These are phyloP conservation scores for Carex littledalei DNA, from an alignment of 176 grass and related monocot species.

Conservation along the genomic window DNA sequence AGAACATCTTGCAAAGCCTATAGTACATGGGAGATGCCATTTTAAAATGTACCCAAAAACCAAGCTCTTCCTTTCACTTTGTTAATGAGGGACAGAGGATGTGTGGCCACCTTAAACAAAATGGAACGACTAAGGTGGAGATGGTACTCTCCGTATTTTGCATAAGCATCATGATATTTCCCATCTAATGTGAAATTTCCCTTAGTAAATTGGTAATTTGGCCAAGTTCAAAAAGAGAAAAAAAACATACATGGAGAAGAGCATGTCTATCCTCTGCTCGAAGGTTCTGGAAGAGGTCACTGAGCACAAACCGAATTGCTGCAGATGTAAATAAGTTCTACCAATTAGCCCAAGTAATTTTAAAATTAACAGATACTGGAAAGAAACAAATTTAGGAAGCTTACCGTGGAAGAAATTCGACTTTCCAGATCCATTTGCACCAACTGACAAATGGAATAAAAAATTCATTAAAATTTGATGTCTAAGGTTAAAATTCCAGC, in stretches of 20 bases:
- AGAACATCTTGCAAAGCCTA: not conserved
- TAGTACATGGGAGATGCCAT: conserved; percentile 26
- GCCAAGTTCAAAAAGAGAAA: conserved; percentile 21
- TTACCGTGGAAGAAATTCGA: conserved; percentile 99
- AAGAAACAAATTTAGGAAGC: conserved; percentile 11
- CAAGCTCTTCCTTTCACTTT: conserved; percentile 6
- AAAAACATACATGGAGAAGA: conserved; percentile 78
- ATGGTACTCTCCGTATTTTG: not conserved
- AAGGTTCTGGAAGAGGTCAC: conserved; percentile 91
- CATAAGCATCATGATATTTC: not conserved
- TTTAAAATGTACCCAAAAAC: conserved; percentile 21
- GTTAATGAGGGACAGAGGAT: not conserved
- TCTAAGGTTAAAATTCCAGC: not conserved
- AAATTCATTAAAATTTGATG: not conserved
- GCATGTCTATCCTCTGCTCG: conserved; percentile 87
- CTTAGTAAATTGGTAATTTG: not conserved
- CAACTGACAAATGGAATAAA: conserved; percentile 50
- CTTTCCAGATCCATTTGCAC: conserved; percentile 99
- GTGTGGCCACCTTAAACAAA: not conserved
- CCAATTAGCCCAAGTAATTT: not conserved
- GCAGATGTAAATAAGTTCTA: conserved; percentile 27
- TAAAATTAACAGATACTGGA: not conserved
- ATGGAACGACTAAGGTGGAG: not conserved
- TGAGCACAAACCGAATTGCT: conserved; percentile 99
- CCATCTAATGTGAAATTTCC: not conserved